Evolutionary conservation across 2,329 filamentous ascomycete species (phyloP).

Genomic region (Plectosphaerella sp.): DNA sequence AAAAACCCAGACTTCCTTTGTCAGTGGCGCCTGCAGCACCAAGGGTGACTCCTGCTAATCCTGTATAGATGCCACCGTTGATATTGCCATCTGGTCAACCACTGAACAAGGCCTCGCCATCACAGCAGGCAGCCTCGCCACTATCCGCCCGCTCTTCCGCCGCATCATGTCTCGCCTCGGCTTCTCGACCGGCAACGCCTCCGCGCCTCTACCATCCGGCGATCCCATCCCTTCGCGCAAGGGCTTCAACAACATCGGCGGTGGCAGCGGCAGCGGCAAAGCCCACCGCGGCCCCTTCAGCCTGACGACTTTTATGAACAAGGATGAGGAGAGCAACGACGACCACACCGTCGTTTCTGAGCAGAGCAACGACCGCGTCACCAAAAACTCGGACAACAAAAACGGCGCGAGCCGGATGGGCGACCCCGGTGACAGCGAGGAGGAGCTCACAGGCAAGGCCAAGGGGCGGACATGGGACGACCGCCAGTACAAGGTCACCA

Average conservation of each 20-base stretch:
- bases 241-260: not conserved
- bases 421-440: slow-evolving; percentile 10
- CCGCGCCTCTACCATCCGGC: not conserved
- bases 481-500: not conserved
- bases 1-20: slow-evolving; percentile 37
- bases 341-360: slow-evolving; percentile 1
- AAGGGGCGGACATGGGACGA: not conserved
- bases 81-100: slow-evolving; percentile 45
- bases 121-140: slow-evolving; percentile 41
- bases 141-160: slow-evolving; percentile 38
- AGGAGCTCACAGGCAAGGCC: slow-evolving; percentile 7
- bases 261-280: not conserved
- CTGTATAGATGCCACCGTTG: slow-evolving; percentile 28
- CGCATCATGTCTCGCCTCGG: slow-evolving; percentile 25
- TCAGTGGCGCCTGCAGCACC: slow-evolving; percentile 14
- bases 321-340: slow-evolving; percentile 14
- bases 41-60: not conserved
- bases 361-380: slow-evolving; percentile 1
- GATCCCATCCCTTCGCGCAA: not conserved
- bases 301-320: slow-evolving; percentile 20
- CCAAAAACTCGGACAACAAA: slow-evolving; percentile 4
- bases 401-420: slow-evolving; percentile 6
- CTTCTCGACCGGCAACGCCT: slow-evolving; percentile 5
- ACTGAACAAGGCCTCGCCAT: slow-evolving; percentile 43
- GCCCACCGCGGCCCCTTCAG: slow-evolving; percentile 16